Conservation (phyloP, 306 rosid species). For the Cucurbita ficifolia region DNA sequence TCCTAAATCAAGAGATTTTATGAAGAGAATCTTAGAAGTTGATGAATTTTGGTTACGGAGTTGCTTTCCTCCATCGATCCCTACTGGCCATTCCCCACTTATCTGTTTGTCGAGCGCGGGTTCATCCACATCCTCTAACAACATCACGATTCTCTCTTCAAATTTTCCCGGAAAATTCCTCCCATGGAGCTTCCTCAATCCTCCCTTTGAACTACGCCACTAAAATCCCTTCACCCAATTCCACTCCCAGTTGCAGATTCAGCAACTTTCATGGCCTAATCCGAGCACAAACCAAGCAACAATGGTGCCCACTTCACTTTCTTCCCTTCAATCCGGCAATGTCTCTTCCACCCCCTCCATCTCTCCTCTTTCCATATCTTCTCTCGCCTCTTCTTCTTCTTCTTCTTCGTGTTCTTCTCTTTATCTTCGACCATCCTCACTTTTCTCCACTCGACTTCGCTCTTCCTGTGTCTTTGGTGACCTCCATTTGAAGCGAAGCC, state of each 20-base stretch:
- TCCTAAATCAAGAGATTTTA: too few relatives aligned
- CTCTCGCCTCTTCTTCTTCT: conserved; percentile 7
- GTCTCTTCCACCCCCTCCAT: conserved; percentile 19
- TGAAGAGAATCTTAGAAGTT: too few relatives aligned
- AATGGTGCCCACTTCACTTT: conserved; percentile 32
- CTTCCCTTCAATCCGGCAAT: conserved; percentile 29
- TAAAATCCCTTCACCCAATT: neutral
- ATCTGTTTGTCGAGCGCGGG: neutral
- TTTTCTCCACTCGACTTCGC: conserved; percentile 22
- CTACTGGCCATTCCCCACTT: neutral
- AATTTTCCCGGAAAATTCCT: neutral
- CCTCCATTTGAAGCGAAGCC: conserved; percentile 15
- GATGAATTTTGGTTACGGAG: too few relatives aligned
- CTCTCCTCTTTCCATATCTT: conserved; percentile 5
- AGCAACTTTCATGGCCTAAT: neutral
- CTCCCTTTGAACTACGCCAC: neutral
- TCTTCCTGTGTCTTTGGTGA: conserved; percentile 18
- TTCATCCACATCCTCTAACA: neutral
- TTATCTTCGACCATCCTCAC: conserved; percentile 17
- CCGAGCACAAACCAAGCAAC: neutral
- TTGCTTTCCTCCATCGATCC: too few relatives aligned
- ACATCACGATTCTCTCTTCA: neutral
- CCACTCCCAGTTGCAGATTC: neutral
- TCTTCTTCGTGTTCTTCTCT: conserved; percentile 13
- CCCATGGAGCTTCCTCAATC: neutral